Evolutionary conservation across 2,329 filamentous ascomycete genomes (phyloP), one percentile per base, ranked within the genome.

Genomic region (Alternaria consortialis): DNA sequence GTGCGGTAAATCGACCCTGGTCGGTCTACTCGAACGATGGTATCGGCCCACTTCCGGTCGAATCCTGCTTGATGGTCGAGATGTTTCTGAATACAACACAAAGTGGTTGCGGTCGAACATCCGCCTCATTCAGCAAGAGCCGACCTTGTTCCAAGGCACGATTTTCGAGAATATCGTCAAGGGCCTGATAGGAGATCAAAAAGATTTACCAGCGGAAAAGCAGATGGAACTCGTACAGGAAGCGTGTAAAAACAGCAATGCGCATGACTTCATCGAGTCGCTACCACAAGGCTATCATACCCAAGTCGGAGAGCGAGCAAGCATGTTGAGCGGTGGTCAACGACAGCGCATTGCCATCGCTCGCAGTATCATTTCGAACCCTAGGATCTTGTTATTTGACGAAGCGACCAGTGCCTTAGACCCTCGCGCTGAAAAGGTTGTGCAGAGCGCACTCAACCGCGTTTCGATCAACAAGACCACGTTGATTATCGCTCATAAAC

Each of bases 291-390:
- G 46, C 31, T 48, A 48, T 9, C 46, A 48, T 15, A 48, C 46
- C 17, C 46, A 48, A 48, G 46, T 48, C 9, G 46, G 46, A 48
- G 46, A 48, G 17, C 46, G 46, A 20, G 46, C 46, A 48, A 48
- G 46, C 7, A 48, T 48, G 46, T 25, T 48, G 17, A 48, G 46
- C 55, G 95, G 94, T 76, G 95, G 94, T 29, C 95, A 98, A 80
- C 97, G 97, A 79, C 94, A 98, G 80, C 91, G 94, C 68, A 96
- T 98, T 74, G 93, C 94, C 13, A 97, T 97, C 79, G 93, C 94
- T 7, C 86, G 93, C 71, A 94, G 94, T 39, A 87, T 97, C 58
- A 92, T 97, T 31, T 94, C 91, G 20, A 91, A 97, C 70, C 94
- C 94, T 1, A 95, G 93, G 80, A 89, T 98, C 72, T 84, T 98